Evolutionary conservation across 441 rosid genomes (phyloP).

Genomic region (Pelargonium citronellum): DNA sequence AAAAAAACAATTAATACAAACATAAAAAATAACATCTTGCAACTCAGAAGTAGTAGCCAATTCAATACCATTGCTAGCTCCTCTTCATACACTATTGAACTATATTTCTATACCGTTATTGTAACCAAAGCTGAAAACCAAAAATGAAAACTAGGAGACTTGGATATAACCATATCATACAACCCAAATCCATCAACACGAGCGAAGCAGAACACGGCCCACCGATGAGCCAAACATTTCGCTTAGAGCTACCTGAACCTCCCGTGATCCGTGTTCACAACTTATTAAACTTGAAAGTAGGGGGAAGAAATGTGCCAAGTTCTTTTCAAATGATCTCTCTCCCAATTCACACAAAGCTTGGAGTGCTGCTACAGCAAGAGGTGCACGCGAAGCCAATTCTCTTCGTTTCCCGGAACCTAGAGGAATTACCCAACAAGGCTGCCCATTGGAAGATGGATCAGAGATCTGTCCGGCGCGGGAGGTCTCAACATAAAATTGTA

Average conservation of each 20-base stretch:
- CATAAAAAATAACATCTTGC: too few species aligned
- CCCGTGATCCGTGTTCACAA: conserved; percentile 89
- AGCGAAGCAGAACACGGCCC: conserved; percentile 76
- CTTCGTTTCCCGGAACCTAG: conserved; percentile 85
- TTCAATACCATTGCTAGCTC: too few species aligned
- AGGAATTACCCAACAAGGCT: conserved; percentile 64
- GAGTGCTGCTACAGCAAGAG: conserved; percentile 79
- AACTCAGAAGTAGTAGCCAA: too few species aligned
- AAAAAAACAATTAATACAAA: too few species aligned
- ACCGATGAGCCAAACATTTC: conserved; percentile 83
- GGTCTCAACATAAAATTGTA: conserved; percentile 62
- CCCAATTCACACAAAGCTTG: conserved; percentile 77
- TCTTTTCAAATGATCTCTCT: conserved; percentile 66
- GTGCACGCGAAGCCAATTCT: conserved; percentile 95
- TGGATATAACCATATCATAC: conserved; percentile 26
- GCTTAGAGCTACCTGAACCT: conserved; percentile 83
- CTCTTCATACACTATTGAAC: background rate
- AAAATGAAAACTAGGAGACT: background rate
- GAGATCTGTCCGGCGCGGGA: conserved; percentile 40
- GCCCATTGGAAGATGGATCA: conserved; percentile 35
- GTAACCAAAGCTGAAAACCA: background rate
- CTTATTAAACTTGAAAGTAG: conserved; percentile 69
- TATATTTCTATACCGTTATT: conserved; percentile 1
- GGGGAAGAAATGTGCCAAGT: conserved; percentile 63
- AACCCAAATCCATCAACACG: conserved; percentile 45